phyloP scores from a whole-genome alignment of 305 asterid genomes.

The Solanum hybrid region DNA sequence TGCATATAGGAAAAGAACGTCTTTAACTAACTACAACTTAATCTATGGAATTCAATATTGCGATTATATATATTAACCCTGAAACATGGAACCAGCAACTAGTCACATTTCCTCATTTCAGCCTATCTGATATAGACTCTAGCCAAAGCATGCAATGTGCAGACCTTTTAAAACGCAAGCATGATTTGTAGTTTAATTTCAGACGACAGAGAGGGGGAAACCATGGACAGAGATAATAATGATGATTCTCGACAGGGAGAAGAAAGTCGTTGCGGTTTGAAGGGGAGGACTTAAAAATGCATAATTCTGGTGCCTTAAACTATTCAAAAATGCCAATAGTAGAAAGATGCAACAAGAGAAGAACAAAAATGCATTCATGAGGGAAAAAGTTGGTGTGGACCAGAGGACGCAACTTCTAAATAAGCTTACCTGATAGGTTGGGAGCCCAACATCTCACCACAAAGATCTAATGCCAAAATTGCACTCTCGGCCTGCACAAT shows the following conservation, averaged over 20 bases:
- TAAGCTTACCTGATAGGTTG: slow-evolving; percentile 62
- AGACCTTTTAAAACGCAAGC: background rate
- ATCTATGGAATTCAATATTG: background rate
- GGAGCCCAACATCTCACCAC: slow-evolving; percentile 75
- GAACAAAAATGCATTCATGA: background rate
- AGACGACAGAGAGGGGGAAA: background rate
- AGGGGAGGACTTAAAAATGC: background rate
- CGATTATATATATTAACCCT: background rate
- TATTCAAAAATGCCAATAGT: background rate
- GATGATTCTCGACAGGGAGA: background rate
- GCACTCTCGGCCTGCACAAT: slow-evolving; percentile 83
- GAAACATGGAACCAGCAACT: background rate
- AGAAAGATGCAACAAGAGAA: background rate
- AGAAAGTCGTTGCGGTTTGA: background rate
- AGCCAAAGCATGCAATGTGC: background rate
- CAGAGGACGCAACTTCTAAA: background rate
- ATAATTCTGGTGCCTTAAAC: background rate
- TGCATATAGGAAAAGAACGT: background rate
- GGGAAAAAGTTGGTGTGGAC: background rate
- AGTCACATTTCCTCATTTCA: background rate
- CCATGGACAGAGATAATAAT: background rate
- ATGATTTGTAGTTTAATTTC: background rate
- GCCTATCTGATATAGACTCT: background rate
- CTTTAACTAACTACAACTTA: background rate
- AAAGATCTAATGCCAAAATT: slow-evolving; percentile 69